Evolutionary conservation across 1,284 basidiomycete genomes (phyloP), one percentile per base, ranked within the genome.

Genomic region (Sphagnurus paluster): DNA sequence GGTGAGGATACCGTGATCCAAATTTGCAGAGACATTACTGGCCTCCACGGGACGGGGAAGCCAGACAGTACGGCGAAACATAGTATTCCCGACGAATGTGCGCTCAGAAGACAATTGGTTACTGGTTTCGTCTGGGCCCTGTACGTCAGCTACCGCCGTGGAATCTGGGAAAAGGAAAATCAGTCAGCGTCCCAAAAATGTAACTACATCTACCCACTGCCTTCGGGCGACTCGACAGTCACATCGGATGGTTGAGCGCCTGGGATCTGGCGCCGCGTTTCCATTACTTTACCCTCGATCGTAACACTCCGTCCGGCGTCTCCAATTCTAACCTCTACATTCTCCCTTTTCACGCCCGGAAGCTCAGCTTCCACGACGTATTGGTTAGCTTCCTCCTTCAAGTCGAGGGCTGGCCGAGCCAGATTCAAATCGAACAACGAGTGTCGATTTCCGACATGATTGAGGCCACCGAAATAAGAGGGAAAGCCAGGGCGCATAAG

Each of bases 341-440:
- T 80, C 58, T 90, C 87, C 69, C 84, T 89, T 66, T 81, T 83
- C 16, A 90, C 81, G 1, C 87, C 87, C 6, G 87, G 88, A 34
- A 90, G 60, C 59, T 90, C 88, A 1, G 87, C 87, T 58, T 88
- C 82, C 34, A 90, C 68, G 39, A 88, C 55, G 56, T 84, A 89
- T 36, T 75, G 71, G 62, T 80, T 73, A 3, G 75, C 79, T 47
- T 84, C 76, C 56, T 90, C 87, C 2, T 75, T 71, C 2, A 90
- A 63, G 50, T 90, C 84, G 9, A 89, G 68, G 0, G 80, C 76
- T 4, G 84, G 84, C 21, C 74, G 71, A 23, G 67, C 50, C 56
- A 77, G 69, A 62, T 82, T 77, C 1, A 77, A 75, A 53, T 79
- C 71, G 39, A 80, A 66, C 36, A 76, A 44, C 3, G 70, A 57